Conservation (phyloP, 192 early-diverging fungal species). For the Gonapodya sp. region DNA sequence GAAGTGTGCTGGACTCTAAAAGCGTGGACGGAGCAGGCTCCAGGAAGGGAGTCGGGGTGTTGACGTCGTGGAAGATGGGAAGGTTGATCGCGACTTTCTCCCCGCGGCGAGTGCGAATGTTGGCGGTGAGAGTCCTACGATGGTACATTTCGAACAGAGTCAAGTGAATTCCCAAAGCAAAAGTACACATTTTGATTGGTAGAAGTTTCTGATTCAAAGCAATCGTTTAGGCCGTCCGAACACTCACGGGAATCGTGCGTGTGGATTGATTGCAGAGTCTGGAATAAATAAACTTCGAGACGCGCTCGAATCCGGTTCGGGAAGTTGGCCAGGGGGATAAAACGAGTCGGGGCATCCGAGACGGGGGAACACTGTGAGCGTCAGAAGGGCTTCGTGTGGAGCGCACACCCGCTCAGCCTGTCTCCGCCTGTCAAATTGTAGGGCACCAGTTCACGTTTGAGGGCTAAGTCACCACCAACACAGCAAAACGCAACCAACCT, state of each 20-base stretch:
- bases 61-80: constrained; percentile 84
- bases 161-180: not conserved
- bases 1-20: not conserved
- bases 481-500: constrained; percentile 7
- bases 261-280: constrained; percentile 87
- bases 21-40: constrained; percentile 61
- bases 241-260: constrained; percentile 77
- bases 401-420: constrained; percentile 51
- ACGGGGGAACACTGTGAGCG: constrained; percentile 79
- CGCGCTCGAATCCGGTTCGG: constrained; percentile 50
- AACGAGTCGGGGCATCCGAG: constrained; percentile 75
- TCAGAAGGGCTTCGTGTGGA: constrained; percentile 65
- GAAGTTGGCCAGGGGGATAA: constrained; percentile 39
- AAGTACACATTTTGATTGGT: too few relatives aligned
- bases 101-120: constrained; percentile 87
- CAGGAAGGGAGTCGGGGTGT: constrained; percentile 80
- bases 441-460: not conserved
- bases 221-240: not conserved
- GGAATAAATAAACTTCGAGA: constrained; percentile 84
- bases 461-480: too few relatives aligned
- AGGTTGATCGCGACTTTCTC: constrained; percentile 93
- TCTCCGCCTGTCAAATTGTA: constrained; percentile 41
- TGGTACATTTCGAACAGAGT: not conserved
- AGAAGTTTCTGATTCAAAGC: not conserved
- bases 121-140: constrained; percentile 74